Evolutionary conservation across 208 protist species (phyloP).

Genomic region (Trypanosoma theileri): DNA sequence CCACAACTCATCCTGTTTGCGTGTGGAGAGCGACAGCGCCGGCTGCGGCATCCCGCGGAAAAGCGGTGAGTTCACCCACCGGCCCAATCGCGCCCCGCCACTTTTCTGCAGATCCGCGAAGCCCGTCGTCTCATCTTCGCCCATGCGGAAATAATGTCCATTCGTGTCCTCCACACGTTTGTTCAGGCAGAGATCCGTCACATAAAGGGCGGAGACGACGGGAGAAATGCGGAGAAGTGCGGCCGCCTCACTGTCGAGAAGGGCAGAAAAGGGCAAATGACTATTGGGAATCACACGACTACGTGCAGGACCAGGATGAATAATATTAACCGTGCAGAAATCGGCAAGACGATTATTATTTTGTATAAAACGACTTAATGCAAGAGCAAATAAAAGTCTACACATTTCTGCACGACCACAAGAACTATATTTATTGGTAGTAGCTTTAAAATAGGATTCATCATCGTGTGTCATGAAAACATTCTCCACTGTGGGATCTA

Average conservation of each 20-base stretch:
- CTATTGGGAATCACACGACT: conserved; percentile 43
- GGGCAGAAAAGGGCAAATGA: conserved; percentile 36
- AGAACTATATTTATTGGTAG: conserved; percentile 40
- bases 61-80: conserved; percentile 55
- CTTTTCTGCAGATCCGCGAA: conserved; percentile 32
- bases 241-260: conserved; percentile 40
- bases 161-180: conserved; percentile 52
- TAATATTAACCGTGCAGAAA: conserved; percentile 48
- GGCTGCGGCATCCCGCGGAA: conserved; percentile 55
- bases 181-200: conserved; percentile 56
- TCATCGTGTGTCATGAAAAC: conserved; percentile 38
- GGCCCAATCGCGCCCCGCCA: conserved; percentile 26
- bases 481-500: conserved; percentile 30
- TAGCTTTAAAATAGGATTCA: conserved; percentile 18
- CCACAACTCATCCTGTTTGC: conserved; percentile 51
- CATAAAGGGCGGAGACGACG: conserved; percentile 53
- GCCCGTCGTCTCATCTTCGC: conserved; percentile 50
- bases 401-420: conserved; percentile 70
- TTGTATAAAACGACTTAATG: conserved; percentile 48
- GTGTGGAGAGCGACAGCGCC: conserved; percentile 40
- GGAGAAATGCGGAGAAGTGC: conserved; percentile 55
- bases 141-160: conserved; percentile 81
- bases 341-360: conserved; percentile 38
- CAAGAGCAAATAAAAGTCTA: conserved; percentile 64
- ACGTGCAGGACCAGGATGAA: conserved; percentile 57